phyloP scores from a whole-genome alignment of 768 basidiomycete genomes.

The Ephemerocybe angulata region DNA sequence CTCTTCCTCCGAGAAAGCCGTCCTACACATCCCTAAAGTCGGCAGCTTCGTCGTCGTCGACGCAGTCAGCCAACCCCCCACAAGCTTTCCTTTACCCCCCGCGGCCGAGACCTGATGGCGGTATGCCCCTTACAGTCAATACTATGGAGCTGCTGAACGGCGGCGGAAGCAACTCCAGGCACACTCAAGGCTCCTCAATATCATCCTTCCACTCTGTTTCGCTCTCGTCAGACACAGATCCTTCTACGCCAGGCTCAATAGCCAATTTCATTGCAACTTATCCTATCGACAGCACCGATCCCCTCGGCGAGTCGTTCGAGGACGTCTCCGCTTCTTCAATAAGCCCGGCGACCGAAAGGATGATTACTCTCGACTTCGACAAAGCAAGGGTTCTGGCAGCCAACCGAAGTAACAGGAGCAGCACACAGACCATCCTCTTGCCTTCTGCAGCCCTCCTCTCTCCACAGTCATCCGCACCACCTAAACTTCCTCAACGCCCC shows the following conservation, averaged over 20 bases:
- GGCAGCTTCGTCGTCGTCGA: slow-evolving; percentile 33
- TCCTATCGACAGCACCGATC: slow-evolving; percentile 46
- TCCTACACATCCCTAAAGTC: slow-evolving; percentile 48
- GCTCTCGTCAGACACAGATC: slow-evolving; percentile 60
- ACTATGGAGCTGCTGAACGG: slow-evolving; percentile 1
- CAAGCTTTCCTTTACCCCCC: slow-evolving; percentile 29
- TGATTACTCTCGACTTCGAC: slow-evolving; percentile 49
- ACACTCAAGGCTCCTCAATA: slow-evolving; percentile 65
- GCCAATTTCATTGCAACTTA: slow-evolving; percentile 43
- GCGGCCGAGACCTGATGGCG: slow-evolving; percentile 44
- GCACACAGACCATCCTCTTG: neutral
- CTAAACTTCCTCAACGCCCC: slow-evolving; percentile 48
- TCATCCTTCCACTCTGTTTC: slow-evolving; percentile 85
- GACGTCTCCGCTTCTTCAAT: slow-evolving; percentile 55
- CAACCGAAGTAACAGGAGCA: slow-evolving; percentile 16
- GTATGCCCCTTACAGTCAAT: slow-evolving; percentile 37
- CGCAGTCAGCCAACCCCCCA: slow-evolving; percentile 11
- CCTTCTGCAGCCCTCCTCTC: neutral
- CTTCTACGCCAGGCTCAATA: slow-evolving; percentile 39
- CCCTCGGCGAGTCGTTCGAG: slow-evolving; percentile 71
- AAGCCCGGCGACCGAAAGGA: slow-evolving; percentile 48
- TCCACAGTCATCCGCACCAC: slow-evolving; percentile 25
- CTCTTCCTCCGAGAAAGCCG: slow-evolving; percentile 65
- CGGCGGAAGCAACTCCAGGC: slow-evolving; percentile 26
- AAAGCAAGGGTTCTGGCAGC: slow-evolving; percentile 35